A percentile compares a stretch with the other conserved stretches of the same genome.
These are phyloP conservation scores for Triglochin maritima DNA, from an alignment of 106 monocot genomes.

Conservation along the genomic window DNA sequence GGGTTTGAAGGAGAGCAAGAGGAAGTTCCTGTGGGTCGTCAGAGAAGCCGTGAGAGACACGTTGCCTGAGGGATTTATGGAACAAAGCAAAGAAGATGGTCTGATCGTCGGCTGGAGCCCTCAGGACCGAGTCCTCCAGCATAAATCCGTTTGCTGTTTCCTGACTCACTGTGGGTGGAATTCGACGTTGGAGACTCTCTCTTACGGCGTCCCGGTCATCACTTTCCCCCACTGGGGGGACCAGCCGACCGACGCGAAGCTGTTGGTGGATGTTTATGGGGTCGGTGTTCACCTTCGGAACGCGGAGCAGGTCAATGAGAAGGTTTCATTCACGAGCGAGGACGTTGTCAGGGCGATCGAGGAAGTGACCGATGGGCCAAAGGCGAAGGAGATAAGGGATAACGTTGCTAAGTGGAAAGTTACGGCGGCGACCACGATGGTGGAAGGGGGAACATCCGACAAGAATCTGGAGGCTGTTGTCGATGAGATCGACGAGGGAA, in stretches of 20 bases:
- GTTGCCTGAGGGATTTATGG: background rate
- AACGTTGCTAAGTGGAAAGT: background rate
- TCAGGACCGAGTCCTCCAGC: background rate
- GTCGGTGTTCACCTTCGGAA: background rate
- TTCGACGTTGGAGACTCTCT: background rate
- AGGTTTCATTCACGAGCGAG: background rate
- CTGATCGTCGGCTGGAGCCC: background rate
- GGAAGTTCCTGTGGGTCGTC: background rate
- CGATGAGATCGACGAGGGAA: background rate
- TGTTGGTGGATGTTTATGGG: background rate
- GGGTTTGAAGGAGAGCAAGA: background rate
- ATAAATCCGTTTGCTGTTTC: background rate
- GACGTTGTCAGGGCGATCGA: background rate
- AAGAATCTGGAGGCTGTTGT: background rate
- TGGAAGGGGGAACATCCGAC: background rate
- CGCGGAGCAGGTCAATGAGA: background rate
- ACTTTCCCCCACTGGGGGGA: background rate
- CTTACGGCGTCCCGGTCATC: background rate
- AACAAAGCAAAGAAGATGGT: background rate
- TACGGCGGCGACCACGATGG: background rate
- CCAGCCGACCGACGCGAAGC: constrained; percentile 1
- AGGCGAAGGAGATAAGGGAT: background rate
- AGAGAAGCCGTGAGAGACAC: background rate
- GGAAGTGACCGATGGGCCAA: background rate
- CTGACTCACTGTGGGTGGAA: constrained; percentile 4